phyloP scores from a whole-genome alignment of 1,284 basidiomycete genomes.

The Boletus subluridellus region DNA sequence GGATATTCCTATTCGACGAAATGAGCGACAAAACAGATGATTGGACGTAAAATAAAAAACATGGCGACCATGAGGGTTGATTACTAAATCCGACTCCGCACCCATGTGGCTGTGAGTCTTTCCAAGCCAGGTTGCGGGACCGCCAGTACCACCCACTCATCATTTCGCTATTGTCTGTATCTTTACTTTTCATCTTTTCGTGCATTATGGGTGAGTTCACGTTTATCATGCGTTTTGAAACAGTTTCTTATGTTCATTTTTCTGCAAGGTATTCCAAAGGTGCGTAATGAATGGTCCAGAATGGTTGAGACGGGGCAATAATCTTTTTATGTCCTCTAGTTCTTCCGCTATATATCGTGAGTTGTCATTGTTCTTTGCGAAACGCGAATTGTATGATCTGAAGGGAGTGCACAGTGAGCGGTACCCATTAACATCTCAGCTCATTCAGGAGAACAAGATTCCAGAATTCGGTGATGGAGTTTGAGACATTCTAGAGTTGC shows the following conservation, averaged over 20 bases:
- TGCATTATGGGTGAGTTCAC: constrained; percentile 25
- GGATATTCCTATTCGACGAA: neutral
- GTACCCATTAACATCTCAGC: constrained; percentile 96
- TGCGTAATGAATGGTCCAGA: constrained; percentile 47
- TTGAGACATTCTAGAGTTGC: neutral
- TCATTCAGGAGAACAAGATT: constrained; percentile 96
- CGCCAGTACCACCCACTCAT: neutral
- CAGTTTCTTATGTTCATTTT: neutral
- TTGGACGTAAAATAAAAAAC: no score
- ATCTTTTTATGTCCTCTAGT: constrained; percentile 41
- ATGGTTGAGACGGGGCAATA: neutral
- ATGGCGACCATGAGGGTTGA: neutral
- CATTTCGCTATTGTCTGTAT: constrained; percentile 1
- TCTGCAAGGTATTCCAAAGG: constrained; percentile 57
- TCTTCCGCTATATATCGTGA: constrained; percentile 83
- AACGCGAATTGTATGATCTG: neutral
- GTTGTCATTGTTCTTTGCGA: constrained; percentile 27
- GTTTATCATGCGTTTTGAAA: neutral
- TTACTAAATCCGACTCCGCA: neutral
- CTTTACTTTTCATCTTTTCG: constrained; percentile 8
- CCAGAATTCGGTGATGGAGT: constrained; percentile 76
- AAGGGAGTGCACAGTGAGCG: constrained; percentile 66
- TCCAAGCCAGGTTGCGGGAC: neutral
- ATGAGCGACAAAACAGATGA: neutral
- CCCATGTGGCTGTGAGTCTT: constrained; percentile 15